Evolutionary conservation across 768 basidiomycete genomes (phyloP).

Genomic region (Lactifluus piperatus): DNA sequence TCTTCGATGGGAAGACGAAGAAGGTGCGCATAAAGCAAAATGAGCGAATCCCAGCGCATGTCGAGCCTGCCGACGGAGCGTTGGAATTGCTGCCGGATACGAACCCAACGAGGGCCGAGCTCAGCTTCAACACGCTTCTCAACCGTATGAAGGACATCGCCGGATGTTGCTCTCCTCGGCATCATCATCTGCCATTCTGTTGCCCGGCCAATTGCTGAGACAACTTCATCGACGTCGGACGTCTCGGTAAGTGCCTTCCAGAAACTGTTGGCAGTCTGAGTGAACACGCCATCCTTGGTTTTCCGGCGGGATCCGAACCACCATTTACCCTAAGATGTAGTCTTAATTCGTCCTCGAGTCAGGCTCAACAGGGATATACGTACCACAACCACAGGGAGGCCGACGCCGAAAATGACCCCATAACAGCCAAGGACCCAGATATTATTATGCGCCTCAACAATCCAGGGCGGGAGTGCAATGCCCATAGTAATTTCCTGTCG

Average conservation of each 20-base stretch:
- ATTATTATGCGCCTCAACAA: constrained; percentile 86
- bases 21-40: constrained; percentile 80
- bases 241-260: constrained; percentile 85
- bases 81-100: constrained; percentile 36
- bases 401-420: constrained; percentile 78
- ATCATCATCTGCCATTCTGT: constrained; percentile 48
- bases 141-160: constrained; percentile 35
- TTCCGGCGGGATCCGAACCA: constrained; percentile 89
- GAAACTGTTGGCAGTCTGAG: constrained; percentile 72
- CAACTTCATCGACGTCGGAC: constrained; percentile 59
- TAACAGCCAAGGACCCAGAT: constrained; percentile 86
- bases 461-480: constrained; percentile 90
- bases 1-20: constrained; percentile 53
- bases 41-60: constrained; percentile 46
- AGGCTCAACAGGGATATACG: constrained; percentile 26
- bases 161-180: constrained; percentile 23
- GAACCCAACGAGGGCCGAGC: constrained; percentile 47
- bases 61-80: constrained; percentile 28
- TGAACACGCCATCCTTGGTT: constrained; percentile 88
- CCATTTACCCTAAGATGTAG: constrained; percentile 65
- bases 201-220: constrained; percentile 60
- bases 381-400: constrained; percentile 76
- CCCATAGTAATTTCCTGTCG: constrained; percentile 92
- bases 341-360: neutral
- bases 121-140: constrained; percentile 43